A percentile compares a stretch with the other conserved stretches of the same genome.
These are phyloP conservation scores for Macrophomina phaseolina DNA, from an alignment of 2,329 filamentous ascomycete genomes.

Conservation along the genomic window DNA sequence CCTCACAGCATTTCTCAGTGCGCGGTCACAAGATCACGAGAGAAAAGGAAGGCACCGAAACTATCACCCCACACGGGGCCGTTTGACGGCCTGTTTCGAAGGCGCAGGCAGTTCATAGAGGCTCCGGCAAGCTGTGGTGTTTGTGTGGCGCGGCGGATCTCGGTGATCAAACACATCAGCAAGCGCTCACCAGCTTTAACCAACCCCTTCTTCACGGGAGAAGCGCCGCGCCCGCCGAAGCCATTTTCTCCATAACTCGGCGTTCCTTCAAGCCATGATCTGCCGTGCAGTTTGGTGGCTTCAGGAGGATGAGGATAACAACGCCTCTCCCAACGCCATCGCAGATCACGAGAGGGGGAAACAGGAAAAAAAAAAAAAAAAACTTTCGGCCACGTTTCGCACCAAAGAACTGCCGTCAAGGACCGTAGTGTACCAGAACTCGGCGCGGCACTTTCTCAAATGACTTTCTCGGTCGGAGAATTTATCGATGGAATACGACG, in stretches of 20 bases:
- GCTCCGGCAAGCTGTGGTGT: neutral
- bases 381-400: neutral
- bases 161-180: conserved; percentile 24
- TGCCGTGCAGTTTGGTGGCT: neutral
- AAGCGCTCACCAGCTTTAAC: neutral
- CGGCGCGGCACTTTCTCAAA: neutral
- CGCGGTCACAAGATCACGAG: neutral
- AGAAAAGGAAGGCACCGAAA: neutral
- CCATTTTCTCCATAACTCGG: neutral
- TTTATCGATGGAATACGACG: neutral
- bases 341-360: neutral
- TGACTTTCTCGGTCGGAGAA: neutral
- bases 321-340: conserved; percentile 11
- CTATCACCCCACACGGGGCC: neutral
- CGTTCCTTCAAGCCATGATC: conserved; percentile 16
- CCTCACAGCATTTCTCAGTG: neutral
- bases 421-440: conserved; percentile 17
- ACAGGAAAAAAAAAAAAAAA: neutral
- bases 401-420: neutral
- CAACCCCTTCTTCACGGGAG: conserved; percentile 4
- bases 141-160: conserved; percentile 24
- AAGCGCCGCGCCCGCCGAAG: conserved; percentile 11
- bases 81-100: neutral
- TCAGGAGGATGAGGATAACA: neutral
- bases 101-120: neutral